phyloP scores from a whole-genome alignment of 495 filamentous ascomycete species.

The Penicillium simplicissimum region DNA sequence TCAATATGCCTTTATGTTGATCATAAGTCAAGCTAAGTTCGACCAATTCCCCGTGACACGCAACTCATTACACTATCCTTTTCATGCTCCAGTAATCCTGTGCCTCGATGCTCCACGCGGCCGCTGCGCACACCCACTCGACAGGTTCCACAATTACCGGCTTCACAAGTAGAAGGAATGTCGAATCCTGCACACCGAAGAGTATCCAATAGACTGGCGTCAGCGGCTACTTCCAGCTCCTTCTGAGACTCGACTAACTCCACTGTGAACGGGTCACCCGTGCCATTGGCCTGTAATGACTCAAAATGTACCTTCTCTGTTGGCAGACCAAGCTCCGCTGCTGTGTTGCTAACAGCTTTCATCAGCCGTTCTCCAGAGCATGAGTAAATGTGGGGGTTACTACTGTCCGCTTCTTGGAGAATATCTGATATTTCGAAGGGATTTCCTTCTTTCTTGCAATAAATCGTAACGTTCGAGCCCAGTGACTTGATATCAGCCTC shows the following conservation, averaged over 20 bases:
- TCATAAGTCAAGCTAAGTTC: constrained; percentile 8
- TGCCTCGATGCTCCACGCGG: constrained; percentile 11
- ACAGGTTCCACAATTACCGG: constrained; percentile 17
- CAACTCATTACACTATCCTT: constrained; percentile 11
- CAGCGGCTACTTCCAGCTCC: constrained; percentile 5
- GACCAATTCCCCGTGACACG: constrained; percentile 11
- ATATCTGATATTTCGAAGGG: constrained; percentile 3
- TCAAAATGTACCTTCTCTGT: constrained; percentile 10
- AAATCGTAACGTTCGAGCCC: constrained; percentile 11
- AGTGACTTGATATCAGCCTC: not conserved
- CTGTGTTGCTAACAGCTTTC: constrained; percentile 2
- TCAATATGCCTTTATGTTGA: not conserved
- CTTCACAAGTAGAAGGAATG: constrained; percentile 12
- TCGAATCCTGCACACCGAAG: constrained; percentile 16
- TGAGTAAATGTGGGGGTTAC: constrained; percentile 8
- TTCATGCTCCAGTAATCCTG: constrained; percentile 9
- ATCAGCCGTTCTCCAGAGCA: constrained; percentile 8
- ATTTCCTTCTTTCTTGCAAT: not conserved
- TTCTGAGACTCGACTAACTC: constrained; percentile 4
- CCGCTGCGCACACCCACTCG: constrained; percentile 8
- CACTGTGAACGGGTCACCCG: constrained; percentile 9
- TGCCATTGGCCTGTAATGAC: constrained; percentile 7
- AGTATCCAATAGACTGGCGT: constrained; percentile 7
- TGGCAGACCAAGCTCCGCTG: constrained; percentile 1
- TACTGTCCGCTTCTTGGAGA: constrained; percentile 4